Percentiles rank a stretch among this genome's conserved stretches.
These are phyloP conservation scores for Fusarium odoratissimum DNA, from an alignment of 2,329 filamentous ascomycete species.

Conservation along the genomic window DNA sequence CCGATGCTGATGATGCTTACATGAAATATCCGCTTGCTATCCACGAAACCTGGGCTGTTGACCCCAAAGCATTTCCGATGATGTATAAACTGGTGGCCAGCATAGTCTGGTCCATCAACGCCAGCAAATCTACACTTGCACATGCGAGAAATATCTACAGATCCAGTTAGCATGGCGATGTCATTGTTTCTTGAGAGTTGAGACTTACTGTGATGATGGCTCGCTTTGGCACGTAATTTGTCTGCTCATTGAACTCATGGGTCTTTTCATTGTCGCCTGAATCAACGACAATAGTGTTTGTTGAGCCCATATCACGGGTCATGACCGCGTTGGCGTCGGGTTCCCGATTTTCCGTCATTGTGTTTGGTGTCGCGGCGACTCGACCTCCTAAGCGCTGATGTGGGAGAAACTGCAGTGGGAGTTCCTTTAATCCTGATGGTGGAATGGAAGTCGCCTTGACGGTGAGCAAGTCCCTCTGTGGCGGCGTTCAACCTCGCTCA, in stretches of 20 bases:
- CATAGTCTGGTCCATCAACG: conserved; percentile 69
- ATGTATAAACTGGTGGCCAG: conserved; percentile 66
- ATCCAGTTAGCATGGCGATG: fast-evolving
- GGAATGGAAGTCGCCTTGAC: not conserved
- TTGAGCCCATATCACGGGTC: conserved; percentile 10
- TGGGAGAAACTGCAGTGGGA: not conserved
- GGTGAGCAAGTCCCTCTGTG: not conserved
- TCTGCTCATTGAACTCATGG: conserved; percentile 64
- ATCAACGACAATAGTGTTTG: conserved; percentile 7
- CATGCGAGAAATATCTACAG: conserved; percentile 67
- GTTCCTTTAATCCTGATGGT: not conserved
- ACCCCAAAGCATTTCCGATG: conserved; percentile 62
- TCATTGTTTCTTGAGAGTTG: not conserved
- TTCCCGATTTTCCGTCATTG: not conserved
- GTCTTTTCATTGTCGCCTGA: conserved; percentile 34
- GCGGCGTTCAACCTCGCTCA: not conserved
- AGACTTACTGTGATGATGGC: conserved; percentile 62
- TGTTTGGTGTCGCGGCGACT: not conserved
- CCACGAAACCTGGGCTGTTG: conserved; percentile 64
- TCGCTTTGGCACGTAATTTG: conserved; percentile 63
- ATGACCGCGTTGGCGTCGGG: not conserved
- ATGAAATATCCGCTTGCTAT: conserved; percentile 68
- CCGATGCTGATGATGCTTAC: conserved; percentile 47
- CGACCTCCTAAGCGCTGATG: not conserved
- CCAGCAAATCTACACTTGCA: conserved; percentile 64